A percentile compares a stretch with the other conserved stretches of the same genome.
Conservation (phyloP, 2,329 filamentous ascomycete genomes). For the Atkinsonella texensis region DNA sequence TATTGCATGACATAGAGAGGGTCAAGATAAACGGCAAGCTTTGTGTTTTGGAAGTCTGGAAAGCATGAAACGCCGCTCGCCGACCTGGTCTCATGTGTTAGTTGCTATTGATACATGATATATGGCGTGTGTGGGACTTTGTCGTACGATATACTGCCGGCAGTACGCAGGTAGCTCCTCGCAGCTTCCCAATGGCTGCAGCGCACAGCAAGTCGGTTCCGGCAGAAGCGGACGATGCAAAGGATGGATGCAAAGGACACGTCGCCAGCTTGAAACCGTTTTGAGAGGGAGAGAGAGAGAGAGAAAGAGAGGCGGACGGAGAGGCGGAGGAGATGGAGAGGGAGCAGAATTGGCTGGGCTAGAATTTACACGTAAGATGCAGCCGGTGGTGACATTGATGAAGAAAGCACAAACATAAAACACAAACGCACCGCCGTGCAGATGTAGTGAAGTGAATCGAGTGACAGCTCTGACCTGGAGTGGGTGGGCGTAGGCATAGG, state of each 20-base stretch:
- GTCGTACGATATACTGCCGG: not conserved
- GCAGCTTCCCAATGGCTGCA: not conserved
- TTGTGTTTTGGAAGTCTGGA: not conserved
- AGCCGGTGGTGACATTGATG: not conserved
- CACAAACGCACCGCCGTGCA: not conserved
- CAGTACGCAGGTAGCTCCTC: not conserved
- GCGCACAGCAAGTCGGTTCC: not conserved
- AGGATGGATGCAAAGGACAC: not conserved
- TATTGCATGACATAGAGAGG: constrained; percentile 19
- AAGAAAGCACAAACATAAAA: not conserved
- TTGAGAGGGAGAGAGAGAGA: not conserved
- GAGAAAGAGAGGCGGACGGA: too few relatives aligned
- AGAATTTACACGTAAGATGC: constrained; percentile 1
- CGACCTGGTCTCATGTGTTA: not conserved
- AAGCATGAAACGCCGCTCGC: not conserved
- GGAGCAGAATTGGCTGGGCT: not conserved
- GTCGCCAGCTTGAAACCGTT: not conserved
- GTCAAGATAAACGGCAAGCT: not conserved
- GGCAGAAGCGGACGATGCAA: constrained; percentile 5
- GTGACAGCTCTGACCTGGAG: not conserved
- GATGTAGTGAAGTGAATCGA: not conserved
- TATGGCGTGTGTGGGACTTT: not conserved
- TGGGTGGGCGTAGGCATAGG: too few relatives aligned
- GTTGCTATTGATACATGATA: not conserved
- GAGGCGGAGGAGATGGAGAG: not conserved